Evolutionary conservation across 2,329 filamentous ascomycete species (phyloP), one percentile per base, ranked within the genome.

Genomic region (Aspergillus novoparasiticus): DNA sequence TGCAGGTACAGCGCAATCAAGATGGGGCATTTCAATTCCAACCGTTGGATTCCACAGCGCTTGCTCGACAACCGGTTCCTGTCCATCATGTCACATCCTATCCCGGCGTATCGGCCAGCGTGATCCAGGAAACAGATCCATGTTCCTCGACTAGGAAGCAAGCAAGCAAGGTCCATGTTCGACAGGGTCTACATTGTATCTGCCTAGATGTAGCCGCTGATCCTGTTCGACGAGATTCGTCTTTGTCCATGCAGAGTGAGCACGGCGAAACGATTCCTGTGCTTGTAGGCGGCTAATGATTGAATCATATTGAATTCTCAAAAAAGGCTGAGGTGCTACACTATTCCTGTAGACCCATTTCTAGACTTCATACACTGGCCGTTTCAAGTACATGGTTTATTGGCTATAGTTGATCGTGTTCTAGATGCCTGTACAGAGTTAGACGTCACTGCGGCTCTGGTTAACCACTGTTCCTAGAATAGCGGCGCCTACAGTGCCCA

Each of bases 401-500:
- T 39, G 51, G 51, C 21, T 55, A 26, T 41, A 23, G 30, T 55
- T 36, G n/a, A 39, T 39, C 6, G 6, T 19, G 30, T 9, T 32
- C 32, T 39, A 39, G 51, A 39, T 55, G 8, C 16, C 30, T 19
- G n/a, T 39, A 26, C 4, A 41, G n/a, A 12, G 19, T 23, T 19
- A n/a, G 16, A 3, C 14, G 12, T 32, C 46, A 19, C 9, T 8
- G 28, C 51, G 51, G 51, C 51, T 55, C 21, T 51, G n/a, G 19
- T n/a, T 45, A 43, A 6, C 39, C 30, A 19, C 36, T 53, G 46
- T 45, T 58, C 62, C 39, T 19, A 61, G 50, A 59, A 64, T 64
- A 61, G 48, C 48, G n/a, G 51, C 51, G 32, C 30, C 28, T 55
- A 39, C 32, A 55, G 6, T 36, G 32, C 51, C 51, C 36, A 51